These are phyloP conservation scores for Salvia hispanica DNA, from an alignment of 257 asterid species.

Conservation along the genomic window DNA sequence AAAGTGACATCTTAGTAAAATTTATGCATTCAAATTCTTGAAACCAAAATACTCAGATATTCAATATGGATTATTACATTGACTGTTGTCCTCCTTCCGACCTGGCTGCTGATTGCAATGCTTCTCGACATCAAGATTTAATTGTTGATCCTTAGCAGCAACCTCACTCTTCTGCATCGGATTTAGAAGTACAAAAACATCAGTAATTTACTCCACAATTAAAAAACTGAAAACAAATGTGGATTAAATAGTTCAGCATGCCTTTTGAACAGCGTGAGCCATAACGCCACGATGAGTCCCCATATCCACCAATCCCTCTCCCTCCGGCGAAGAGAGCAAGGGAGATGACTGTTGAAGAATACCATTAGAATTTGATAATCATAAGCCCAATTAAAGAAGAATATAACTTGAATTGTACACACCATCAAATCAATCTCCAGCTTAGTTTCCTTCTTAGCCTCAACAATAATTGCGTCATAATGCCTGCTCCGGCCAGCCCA, in stretches of 20 bases:
- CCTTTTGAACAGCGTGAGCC: conserved; percentile 36
- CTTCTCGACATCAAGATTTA: conserved; percentile 38
- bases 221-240: neutral
- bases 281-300: conserved; percentile 23
- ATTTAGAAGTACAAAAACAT: conserved; percentile 15
- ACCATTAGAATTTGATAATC: conserved; percentile 27
- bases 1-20: neutral
- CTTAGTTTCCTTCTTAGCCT: conserved; percentile 40
- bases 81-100: conserved; percentile 42
- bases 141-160: conserved; percentile 19
- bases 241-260: conserved; percentile 25
- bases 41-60: neutral
- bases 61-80: conserved; percentile 22
- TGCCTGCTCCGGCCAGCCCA: conserved; percentile 36
- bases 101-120: conserved; percentile 34
- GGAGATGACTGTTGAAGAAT: neutral
- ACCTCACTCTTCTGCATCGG: conserved; percentile 40
- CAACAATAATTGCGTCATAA: conserved; percentile 37
- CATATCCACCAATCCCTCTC: neutral
- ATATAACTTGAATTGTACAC: conserved; percentile 13
- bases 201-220: conserved; percentile 12
- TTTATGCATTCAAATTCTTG: neutral
- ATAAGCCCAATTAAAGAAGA: neutral
- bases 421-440: conserved; percentile 62
- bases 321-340: too few species aligned